Evolutionary conservation across 305 asterid genomes (phyloP), one percentile per base, ranked within the genome.

Genomic region (Plantago lanceolata): DNA sequence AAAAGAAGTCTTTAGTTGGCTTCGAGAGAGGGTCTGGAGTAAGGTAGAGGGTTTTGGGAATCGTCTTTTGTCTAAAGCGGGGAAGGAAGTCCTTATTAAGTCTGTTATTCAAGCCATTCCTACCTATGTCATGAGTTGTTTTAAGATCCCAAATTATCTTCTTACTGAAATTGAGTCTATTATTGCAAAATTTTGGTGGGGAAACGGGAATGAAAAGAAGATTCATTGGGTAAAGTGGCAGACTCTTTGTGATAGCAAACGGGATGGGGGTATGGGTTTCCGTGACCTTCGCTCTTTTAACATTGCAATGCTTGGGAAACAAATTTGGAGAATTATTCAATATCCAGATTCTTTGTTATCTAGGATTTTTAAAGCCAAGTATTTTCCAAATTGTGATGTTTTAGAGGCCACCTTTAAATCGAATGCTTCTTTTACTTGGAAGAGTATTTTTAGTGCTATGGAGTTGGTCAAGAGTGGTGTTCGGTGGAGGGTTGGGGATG

Each of bases 51-150:
- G 45, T 2, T 62, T 6, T 24, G 20, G 14, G 21, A 19, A 62
- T 2, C 3, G 29, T 0, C 14, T 0, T 15, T 28, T 20, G 11
- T 48, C 45, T 7, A 21, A 14, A 1, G 54, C 57, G 0, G 67
- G 67, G 3, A 26, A 48, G 17, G 67, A 63, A 6, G 21, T 63
- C 0, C 24, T 31, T 0, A 4, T 29, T 0, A 48, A 63, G 11
- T 6, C 59, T 0, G 59, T 63, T 2, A n/a, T 48, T 5, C 68
- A 63, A 49, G 68, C 58, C 2, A 64, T 64, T 3, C 60, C 68
- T 2, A 17, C 61, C 0, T 64, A 64, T 6, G 51, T 16, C 0
- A 51, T 64, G 68, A 17, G 59, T 2, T 35, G 50, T 8, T 64
- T 64, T 16, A 16, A 5, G 11, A 14, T 64, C 0, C 61, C 60